Base-by-base conservation (phyloP, 2,329 filamentous ascomycete genomes). In the Ascosphaera apis region DNA sequence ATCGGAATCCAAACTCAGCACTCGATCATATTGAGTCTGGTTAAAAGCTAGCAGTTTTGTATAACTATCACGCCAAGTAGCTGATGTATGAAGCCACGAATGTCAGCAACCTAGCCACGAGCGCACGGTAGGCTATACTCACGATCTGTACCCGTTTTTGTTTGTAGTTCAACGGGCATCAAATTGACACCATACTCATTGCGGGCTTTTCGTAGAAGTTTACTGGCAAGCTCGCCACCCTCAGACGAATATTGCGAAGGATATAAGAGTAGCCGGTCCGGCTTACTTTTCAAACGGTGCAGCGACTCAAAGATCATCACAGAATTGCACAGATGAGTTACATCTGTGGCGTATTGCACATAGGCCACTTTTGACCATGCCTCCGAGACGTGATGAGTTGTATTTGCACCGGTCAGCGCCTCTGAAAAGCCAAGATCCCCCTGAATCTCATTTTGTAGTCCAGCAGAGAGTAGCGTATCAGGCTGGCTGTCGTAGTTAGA, bases 1-100 rank as follows among this genome's bases (percentile, higher is more conserved):
- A 44, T 78, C 73, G 1, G 70, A 72, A 46, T 78, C 66, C n/a
- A 69, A 48, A 34, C 55, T 54, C 9, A 69, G 50, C 28, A 69
- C 57, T 19, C 64, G 58, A 21, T 59, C 48, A 46, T 77, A 77
- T 35, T 69, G 57, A 0, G 66, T 69, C 37, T 74, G 67, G 41
- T 72, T 71, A 49, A 76, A 77, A 1, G 69, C 68, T 5, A 76
- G 60, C 21, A 76, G 64, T 47, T 78, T 78, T 15, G 69, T 75
- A 46, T 68, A 70, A 2, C 65, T 67, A 31, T 65, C 60, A 33
- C 65, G 62, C 69, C 69, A 74, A 0, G 68, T 69, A n/a, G 48
- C 57, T 48, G 47, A 43, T 18, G 45, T 47, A 35, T 48, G 43
- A 37, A 54, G 50, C 32, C 55, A 51, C 13, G 41, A 37, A n/a